Base-by-base conservation (phyloP, 225 moss, liverwort and hornwort species). In the Straminergon stramineum region DNA sequence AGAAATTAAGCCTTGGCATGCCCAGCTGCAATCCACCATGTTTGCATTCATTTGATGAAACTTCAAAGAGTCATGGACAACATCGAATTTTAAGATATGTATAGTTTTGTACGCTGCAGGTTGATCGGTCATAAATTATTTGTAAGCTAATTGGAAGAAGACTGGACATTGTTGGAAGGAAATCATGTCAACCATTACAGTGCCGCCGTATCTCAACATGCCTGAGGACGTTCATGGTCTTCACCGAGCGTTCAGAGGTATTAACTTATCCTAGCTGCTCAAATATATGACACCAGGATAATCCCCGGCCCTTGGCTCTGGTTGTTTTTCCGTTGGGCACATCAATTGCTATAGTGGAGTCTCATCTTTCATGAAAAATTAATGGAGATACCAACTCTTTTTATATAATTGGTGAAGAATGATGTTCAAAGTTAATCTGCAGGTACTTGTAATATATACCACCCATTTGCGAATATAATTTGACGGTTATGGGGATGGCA, bases 191-290 rank as follows among this genome's bases (percentile, higher is more conserved):
- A 91, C 94, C 43, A 87, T 95, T 27, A 90, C 89, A 45, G 91
- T 95, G 62, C 91, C 95, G 24, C 87, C 91, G 80, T 90, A 93
- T 86, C 90, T 93, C 17, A 92, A 94, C 76, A 89, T 93, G 91
- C 7, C 60, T 39, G 94, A 95, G 61, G 95, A 95, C 65, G 91
- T 90, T 65, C 51, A 88, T 14, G 87, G 56, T 48, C 94, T 95
- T 82, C 87, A 95, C 87, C 93, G 90, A 89, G 95, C 95, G 77
- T 95, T 95, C 60, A 86, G 84, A 95, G 95, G 95, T 94, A 87
- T 51, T 86, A 52, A 41, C 70, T 53, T 17, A 13, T 58, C 62
- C 24, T 51, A 81, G 68, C 60, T 91, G 52, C 35, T 61, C 34
- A 43, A 70, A 62, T 60, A 12, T 53, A 34, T 39, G 32, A 53